A percentile compares a stretch with the other conserved stretches of the same genome.
Evolutionary conservation across 495 filamentous ascomycete genomes (phyloP).

Genomic region (Neurospora sp.): DNA sequence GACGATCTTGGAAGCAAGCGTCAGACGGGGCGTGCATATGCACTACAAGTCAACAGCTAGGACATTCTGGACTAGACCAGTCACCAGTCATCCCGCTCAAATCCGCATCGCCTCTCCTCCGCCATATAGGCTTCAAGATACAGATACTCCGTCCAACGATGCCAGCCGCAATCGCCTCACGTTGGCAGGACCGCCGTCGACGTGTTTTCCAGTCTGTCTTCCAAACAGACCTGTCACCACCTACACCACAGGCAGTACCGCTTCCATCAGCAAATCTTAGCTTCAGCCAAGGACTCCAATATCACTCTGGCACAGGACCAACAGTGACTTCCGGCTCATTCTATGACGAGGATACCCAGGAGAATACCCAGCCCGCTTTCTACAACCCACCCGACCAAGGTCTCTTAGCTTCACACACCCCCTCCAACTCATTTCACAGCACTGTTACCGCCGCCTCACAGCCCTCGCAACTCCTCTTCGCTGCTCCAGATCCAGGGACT

Average conservation of each 20-base stretch:
- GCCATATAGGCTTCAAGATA: not conserved
- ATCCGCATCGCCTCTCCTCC: not conserved
- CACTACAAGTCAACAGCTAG: not conserved
- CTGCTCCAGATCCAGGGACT: slow-evolving; percentile 12
- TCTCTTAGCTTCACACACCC: slow-evolving; percentile 1
- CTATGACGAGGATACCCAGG: slow-evolving; percentile 5
- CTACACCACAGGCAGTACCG: slow-evolving; percentile 34
- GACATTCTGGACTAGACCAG: not conserved
- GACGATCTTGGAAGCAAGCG: not conserved
- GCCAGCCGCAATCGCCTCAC: slow-evolving; percentile 22
- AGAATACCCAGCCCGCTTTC: not conserved
- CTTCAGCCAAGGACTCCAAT: not conserved
- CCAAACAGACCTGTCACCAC: slow-evolving; percentile 31
- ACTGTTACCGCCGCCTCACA: slow-evolving; percentile 5
- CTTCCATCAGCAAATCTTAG: slow-evolving; percentile 5
- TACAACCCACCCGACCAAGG: not conserved
- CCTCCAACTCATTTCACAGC: slow-evolving; percentile 3
- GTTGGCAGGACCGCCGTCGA: slow-evolving; percentile 31
- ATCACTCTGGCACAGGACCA: slow-evolving; percentile 4
- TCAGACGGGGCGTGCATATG: not conserved
- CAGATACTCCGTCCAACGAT: slow-evolving; percentile 3
- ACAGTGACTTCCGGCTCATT: slow-evolving; percentile 5
- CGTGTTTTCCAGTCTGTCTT: slow-evolving; percentile 45
- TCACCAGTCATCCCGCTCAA: not conserved
- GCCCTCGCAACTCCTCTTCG: slow-evolving; percentile 14